Conservation (phyloP, 2,329 filamentous ascomycete species). For the Emmonsiellopsis sp. region DNA sequence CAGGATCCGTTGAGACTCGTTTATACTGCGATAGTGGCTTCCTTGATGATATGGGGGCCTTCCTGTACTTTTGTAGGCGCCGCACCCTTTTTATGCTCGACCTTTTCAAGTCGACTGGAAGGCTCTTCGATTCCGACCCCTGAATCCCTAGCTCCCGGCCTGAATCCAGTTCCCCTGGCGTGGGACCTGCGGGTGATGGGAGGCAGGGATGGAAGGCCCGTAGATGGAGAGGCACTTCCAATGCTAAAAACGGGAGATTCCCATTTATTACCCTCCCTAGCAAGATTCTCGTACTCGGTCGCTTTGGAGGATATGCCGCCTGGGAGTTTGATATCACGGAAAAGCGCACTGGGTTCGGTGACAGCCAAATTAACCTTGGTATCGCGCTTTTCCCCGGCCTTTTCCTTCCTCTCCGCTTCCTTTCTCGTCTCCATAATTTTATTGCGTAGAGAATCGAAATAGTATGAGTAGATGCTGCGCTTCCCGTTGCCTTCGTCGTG, state of each 20-base stretch:
- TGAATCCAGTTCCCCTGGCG: slow-evolving; percentile 19
- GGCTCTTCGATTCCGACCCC: not conserved
- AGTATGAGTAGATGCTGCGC: slow-evolving; percentile 79
- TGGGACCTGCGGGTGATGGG: slow-evolving; percentile 53
- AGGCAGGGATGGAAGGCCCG: slow-evolving; percentile 54
- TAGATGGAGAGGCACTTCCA: slow-evolving; percentile 64
- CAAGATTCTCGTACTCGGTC: slow-evolving; percentile 83
- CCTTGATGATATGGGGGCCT: not conserved
- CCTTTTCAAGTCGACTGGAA: not conserved
- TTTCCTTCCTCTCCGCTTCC: slow-evolving; percentile 64
- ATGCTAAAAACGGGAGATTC: slow-evolving; percentile 89
- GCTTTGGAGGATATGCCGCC: slow-evolving; percentile 88
- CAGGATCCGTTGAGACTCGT: too few species aligned
- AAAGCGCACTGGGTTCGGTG: slow-evolving; percentile 83
- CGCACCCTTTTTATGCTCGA: not conserved
- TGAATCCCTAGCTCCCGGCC: slow-evolving; percentile 14
- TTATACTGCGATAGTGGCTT: not conserved
- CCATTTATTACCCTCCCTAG: slow-evolving; percentile 84
- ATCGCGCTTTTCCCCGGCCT: slow-evolving; percentile 43
- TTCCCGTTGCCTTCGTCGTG: slow-evolving; percentile 62
- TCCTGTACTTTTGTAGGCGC: not conserved
- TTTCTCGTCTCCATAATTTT: slow-evolving; percentile 66
- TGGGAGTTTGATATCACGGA: slow-evolving; percentile 77
- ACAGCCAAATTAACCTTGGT: slow-evolving; percentile 75
- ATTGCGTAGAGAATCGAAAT: slow-evolving; percentile 66